A percentile compares a stretch with the other conserved stretches of the same genome.
These are phyloP conservation scores for Aphanomyces invadans DNA, from an alignment of 352 stramenopile genomes.

Conservation along the genomic window DNA sequence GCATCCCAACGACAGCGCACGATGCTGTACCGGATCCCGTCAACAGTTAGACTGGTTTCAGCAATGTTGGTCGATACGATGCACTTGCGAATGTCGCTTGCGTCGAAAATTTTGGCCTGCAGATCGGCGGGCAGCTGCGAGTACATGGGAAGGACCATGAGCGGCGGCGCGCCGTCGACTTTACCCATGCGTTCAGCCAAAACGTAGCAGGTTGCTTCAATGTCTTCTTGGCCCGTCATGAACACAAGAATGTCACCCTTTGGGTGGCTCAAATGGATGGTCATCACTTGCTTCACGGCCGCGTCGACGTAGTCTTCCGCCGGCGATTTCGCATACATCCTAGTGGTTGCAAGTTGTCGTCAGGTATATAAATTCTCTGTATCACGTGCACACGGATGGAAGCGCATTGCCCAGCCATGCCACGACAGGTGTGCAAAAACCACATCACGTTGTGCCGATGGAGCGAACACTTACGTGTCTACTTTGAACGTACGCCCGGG, in stretches of 20 bases:
- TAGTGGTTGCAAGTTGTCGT: slow-evolving; percentile 2
- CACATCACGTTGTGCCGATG: too few relatives aligned
- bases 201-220: slow-evolving; percentile 93
- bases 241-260: slow-evolving; percentile 98
- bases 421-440: too few relatives aligned
- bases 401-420: too few relatives aligned
- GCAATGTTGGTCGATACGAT: slow-evolving; percentile 98
- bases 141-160: slow-evolving; percentile 98
- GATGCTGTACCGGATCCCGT: slow-evolving; percentile 97
- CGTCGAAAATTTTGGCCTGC: slow-evolving; percentile 97
- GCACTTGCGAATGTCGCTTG: slow-evolving; percentile 91
- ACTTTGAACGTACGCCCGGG: slow-evolving; percentile 82
- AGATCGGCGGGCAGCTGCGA: slow-evolving; percentile 96
- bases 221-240: slow-evolving; percentile 99
- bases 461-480: slow-evolving; percentile 50
- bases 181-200: slow-evolving; percentile 93
- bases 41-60: slow-evolving; percentile 93
- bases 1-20: too few relatives aligned
- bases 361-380: too few relatives aligned
- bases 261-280: slow-evolving; percentile 96
- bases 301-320: slow-evolving; percentile 97
- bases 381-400: too few relatives aligned
- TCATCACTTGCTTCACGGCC: slow-evolving; percentile 96
- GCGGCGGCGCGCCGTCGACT: slow-evolving; percentile 86
- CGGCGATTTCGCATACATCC: slow-evolving; percentile 86